Percentiles rank a stretch among this genome's conserved stretches.
phyloP scores from a whole-genome alignment of 176 grass and related monocot species.

The Themeda triandra region DNA sequence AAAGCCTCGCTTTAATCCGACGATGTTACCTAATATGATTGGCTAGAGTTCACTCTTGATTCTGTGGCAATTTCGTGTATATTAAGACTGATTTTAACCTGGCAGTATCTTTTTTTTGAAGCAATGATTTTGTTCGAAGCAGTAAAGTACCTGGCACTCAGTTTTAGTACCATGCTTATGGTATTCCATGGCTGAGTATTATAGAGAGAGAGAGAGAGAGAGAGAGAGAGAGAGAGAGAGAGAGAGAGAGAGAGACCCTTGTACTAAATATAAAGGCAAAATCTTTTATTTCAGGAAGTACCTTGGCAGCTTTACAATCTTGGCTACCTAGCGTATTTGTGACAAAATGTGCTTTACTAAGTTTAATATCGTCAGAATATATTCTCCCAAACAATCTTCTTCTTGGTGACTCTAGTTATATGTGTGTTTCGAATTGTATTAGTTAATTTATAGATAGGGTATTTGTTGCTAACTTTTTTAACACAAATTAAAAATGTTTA shows the following conservation, averaged over 20 bases:
- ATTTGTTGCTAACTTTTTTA: no score
- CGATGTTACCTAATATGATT: slow-evolving; percentile 38
- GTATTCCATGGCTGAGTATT: neutral
- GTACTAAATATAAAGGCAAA: slow-evolving; percentile 2
- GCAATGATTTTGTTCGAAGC: no score
- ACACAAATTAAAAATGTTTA: no score
- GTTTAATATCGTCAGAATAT: neutral
- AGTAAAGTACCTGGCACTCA: no score
- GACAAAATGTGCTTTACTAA: slow-evolving; percentile 31
- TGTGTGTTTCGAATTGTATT: no score
- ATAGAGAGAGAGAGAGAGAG: no score
- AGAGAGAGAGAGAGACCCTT: neutral
- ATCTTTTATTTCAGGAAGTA: neutral
- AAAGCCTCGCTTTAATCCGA: slow-evolving; percentile 12
- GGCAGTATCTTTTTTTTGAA: neutral
- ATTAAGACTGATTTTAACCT: slow-evolving; percentile 29
- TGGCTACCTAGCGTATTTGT: neutral
- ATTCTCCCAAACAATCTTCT: no score
- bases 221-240: neutral
- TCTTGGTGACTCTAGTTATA: no score
- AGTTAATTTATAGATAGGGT: no score
- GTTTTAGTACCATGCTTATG: no score
- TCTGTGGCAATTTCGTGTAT: slow-evolving; percentile 3
- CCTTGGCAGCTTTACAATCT: neutral
- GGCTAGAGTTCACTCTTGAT: slow-evolving; percentile 30